A percentile compares a stretch with the other conserved stretches of the same genome.
phyloP scores from a whole-genome alignment of 495 filamentous ascomycete species.

The Xylaria nigripes region DNA sequence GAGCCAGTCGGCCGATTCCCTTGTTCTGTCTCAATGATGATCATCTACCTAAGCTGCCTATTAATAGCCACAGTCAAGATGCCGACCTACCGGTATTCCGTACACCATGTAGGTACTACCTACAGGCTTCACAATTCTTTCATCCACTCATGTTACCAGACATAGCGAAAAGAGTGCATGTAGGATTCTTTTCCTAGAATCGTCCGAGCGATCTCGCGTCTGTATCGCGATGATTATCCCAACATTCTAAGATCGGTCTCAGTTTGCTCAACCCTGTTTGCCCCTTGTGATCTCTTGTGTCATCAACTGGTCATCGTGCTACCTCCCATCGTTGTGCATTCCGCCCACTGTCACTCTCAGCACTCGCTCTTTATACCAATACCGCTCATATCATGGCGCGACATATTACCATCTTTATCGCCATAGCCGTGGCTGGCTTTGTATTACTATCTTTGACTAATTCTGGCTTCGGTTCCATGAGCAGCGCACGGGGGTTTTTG shows the following conservation, averaged over 20 bases:
- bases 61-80: no score
- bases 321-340: neutral
- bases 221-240: constrained; percentile 9
- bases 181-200: no score
- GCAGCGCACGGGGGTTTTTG: constrained; percentile 14
- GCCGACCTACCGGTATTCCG: no score
- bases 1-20: no score
- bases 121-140: no score
- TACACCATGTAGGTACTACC: no score
- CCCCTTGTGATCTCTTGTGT: neutral
- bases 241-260: neutral
- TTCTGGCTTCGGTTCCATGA: constrained; percentile 16
- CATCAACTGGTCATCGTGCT: neutral
- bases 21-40: no score
- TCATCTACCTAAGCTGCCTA: no score
- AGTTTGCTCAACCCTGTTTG: neutral
- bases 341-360: neutral
- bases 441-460: constrained; percentile 22
- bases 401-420: constrained; percentile 23
- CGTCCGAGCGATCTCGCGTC: neutral
- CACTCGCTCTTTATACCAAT: neutral
- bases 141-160: no score
- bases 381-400: constrained; percentile 17
- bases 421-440: constrained; percentile 23
- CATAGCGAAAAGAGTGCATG: no score